Evolutionary conservation across 768 basidiomycete genomes (phyloP), one percentile per base, ranked within the genome.

Genomic region (Cystobasidium ongulense): DNA sequence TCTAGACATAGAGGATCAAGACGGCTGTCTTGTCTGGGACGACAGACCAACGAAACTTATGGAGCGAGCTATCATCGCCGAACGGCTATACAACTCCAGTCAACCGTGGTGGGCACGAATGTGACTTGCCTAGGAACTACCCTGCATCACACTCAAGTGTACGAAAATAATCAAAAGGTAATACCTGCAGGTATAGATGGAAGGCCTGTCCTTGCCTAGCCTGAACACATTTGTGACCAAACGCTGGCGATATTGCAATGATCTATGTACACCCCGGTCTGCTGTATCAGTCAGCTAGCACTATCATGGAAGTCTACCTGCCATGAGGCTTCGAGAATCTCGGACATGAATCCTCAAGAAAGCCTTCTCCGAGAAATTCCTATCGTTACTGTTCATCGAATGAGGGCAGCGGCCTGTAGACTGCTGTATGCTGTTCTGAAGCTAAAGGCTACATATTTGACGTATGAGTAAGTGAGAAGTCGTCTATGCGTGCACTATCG

Each of bases 21-120:
- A 59, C 25, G 57, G 25, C 17, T 59, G 29, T 27, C 65, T 67
- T 4, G 15, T 67, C 21, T 53, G n/a, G 23, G 65, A 52, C 23
- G 65, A 31, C 7, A 36, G 27, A 31, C 65, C 65, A 10, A 52
- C 65, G 21, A 46, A 67, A 18, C 27, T 67, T 3, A 10, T 67
- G 21, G 65, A 67, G 13, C 38, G 27, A n/a, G 65, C 65, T 18
- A 46, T 67, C 18, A 33, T 67, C 29, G 65, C 65, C 17, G 65
- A 67, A 15, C 27, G 39, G 29, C 33, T 67, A 15, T 52, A 18
- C 7, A 25, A 15, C 8, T 17, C 57, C 21, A 27, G 33, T 5
- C 57, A 59, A 59, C 57, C 57, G 13, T 59, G 57, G 57, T 59
- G 57, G 57, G 33, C 57, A 2, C 4, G 27, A 35, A 27, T 59